phyloP scores from a whole-genome alignment of 2,329 filamentous ascomycete species.

The Colletotrichum sp. region DNA sequence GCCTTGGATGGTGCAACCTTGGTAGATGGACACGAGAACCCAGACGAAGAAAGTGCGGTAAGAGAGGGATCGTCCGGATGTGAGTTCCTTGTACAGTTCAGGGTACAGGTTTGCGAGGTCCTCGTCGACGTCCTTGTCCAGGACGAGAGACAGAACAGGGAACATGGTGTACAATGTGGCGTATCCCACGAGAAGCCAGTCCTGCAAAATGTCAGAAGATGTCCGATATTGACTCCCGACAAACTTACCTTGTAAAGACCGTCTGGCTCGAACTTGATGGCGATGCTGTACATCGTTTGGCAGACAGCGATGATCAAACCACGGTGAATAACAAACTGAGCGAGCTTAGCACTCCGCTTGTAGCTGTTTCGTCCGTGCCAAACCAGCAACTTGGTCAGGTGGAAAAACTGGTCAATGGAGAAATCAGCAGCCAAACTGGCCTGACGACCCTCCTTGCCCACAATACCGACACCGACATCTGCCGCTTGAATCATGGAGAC shows the following conservation, averaged over 20 bases:
- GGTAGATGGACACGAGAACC: slow-evolving; percentile 94
- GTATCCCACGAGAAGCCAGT: slow-evolving; percentile 97
- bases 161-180: slow-evolving; percentile 94
- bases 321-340: slow-evolving; percentile 97
- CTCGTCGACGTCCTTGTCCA: slow-evolving; percentile 96
- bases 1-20: slow-evolving; percentile 95
- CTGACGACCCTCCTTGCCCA: slow-evolving; percentile 96
- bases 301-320: slow-evolving; percentile 94
- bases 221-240: background rate
- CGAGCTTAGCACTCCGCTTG: slow-evolving; percentile 92
- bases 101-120: slow-evolving; percentile 93
- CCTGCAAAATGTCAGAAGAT: slow-evolving; percentile 46
- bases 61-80: slow-evolving; percentile 81
- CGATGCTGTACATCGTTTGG: slow-evolving; percentile 97
- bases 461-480: slow-evolving; percentile 96
- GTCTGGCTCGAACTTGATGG: slow-evolving; percentile 89
- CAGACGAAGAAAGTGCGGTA: slow-evolving; percentile 97
- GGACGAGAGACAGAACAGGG: slow-evolving; percentile 90
- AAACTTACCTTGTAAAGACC: slow-evolving; percentile 78
- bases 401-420: slow-evolving; percentile 92
- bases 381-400: slow-evolving; percentile 94
- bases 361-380: slow-evolving; percentile 99
- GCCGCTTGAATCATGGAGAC: slow-evolving; percentile 99
- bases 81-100: slow-evolving; percentile 97
- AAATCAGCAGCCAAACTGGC: slow-evolving; percentile 96